Evolutionary conservation across 2,329 filamentous ascomycete genomes (phyloP), one percentile per base, ranked within the genome.

Genomic region (Ceratocystis diversiconidia): DNA sequence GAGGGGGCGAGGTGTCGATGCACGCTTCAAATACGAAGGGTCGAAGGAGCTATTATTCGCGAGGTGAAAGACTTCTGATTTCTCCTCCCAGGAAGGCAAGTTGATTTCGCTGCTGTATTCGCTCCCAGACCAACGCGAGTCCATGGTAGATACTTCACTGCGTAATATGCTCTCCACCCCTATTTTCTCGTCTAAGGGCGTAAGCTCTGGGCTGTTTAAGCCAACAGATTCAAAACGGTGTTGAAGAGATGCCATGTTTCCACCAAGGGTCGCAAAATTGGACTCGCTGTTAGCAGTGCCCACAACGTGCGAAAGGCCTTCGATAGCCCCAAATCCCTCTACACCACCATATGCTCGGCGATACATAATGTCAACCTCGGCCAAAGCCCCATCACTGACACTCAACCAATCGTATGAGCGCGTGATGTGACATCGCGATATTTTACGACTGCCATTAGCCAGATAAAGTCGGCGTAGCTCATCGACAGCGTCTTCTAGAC

Each of bases 401-500:
- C 77, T 77, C n/a, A 85, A 75, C 78, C 82, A 83, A 68, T 80
- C 78, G 68, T 85, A 87, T 1, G 78, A 80, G 10, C 79, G 75
- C 61, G 81, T 72, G 19, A 87, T 74, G 62, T 82, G 78, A 3
- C 77, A 75, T 67, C 79, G 79, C 1, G 75, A 73, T 8, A 86
- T 73, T n/a, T 77, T 76, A 7, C 74, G 73, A 1, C 81, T 78
- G 25, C 79, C 77, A 66, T 78, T 79, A 17, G 80, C 77, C 12
- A 87, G 76, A 17, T 86, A 79, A 28, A 84, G 78, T 3, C 83
- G 78, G 2, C 83, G 79, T 46, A 87, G 76, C 71, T 85, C 83
- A 71, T 86, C 83, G 61, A 87, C 82, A 32, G 84, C 82, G 61
- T 84, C 79, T 69, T 85, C 82, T 7, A 86, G 77, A 10, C 79